Evolutionary conservation across 2,329 filamentous ascomycete species (phyloP).

Genomic region (Ophiostoma angusticollis): DNA sequence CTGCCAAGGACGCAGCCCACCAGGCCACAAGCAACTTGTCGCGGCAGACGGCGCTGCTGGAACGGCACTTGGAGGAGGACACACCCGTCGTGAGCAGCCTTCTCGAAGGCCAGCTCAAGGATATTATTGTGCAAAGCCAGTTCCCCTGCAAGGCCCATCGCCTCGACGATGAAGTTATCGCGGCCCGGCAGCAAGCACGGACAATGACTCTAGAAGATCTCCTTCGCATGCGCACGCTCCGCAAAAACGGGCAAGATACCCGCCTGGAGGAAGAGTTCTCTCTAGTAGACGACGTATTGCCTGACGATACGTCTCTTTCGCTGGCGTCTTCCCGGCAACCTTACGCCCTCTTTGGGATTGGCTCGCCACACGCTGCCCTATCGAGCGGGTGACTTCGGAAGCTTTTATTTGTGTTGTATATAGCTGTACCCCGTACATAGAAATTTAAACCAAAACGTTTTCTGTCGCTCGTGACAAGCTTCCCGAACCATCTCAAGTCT

Average conservation of each 20-base stretch:
- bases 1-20: not conserved
- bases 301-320: too few relatives aligned
- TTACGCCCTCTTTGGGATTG: not conserved
- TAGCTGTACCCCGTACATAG: too few relatives aligned
- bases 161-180: not conserved
- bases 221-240: not conserved
- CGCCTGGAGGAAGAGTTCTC: not conserved
- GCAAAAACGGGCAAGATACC: not conserved
- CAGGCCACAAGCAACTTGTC: not conserved
- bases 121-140: constrained; percentile 4
- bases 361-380: not conserved
- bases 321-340: not conserved
- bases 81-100: constrained; percentile 5
- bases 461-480: too few relatives aligned
- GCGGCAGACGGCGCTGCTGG: constrained; percentile 4
- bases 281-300: too few relatives aligned
- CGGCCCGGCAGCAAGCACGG: not conserved
- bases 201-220: constrained; percentile 5
- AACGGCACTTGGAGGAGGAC: constrained; percentile 9
- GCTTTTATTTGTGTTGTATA: not conserved
- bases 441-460: too few relatives aligned
- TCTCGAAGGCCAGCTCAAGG: constrained; percentile 8
- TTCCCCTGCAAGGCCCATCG: not conserved
- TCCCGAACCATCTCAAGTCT: too few relatives aligned
- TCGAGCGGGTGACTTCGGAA: not conserved